Percentiles rank a stretch among this genome's conserved stretches.
Evolutionary conservation across 352 stramenopile species (phyloP).

Genomic region (Thalassiosira pacifica): DNA sequence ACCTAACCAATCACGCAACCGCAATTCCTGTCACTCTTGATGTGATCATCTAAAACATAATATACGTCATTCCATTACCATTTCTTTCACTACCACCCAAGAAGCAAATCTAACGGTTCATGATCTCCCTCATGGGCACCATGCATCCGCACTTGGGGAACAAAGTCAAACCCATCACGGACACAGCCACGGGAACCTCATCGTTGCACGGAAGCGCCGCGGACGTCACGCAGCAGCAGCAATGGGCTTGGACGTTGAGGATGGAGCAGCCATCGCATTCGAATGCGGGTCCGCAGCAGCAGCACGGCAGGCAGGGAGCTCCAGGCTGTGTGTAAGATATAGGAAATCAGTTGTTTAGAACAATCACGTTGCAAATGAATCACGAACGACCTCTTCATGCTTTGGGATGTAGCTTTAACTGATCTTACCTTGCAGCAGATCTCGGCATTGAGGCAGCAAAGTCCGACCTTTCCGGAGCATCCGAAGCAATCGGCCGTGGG

Average conservation of each 20-base stretch:
- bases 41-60: no score
- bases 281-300: conserved; percentile 64
- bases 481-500: conserved; percentile 60
- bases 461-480: conserved; percentile 74
- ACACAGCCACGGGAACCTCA: conserved; percentile 76
- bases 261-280: conserved; percentile 67
- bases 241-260: conserved; percentile 68
- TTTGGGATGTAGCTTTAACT: no score
- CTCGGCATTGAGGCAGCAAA: conserved; percentile 63
- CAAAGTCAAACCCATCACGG: conserved; percentile 65
- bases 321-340: conserved; percentile 58
- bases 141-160: conserved; percentile 77
- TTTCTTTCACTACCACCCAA: no score
- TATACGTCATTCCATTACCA: no score
- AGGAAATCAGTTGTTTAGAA: no score
- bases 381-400: no score
- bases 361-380: no score
- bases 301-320: conserved; percentile 69
- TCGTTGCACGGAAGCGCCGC: conserved; percentile 79
- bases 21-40: no score
- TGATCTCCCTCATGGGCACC: conserved; percentile 72
- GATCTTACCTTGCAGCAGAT: conserved; percentile 74
- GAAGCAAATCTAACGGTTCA: conserved; percentile 64
- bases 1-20: no score
- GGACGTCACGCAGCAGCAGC: conserved; percentile 65